Base-by-base conservation (phyloP, 1,139 yeast genomes). In the Kluyveromyces sp. region DNA sequence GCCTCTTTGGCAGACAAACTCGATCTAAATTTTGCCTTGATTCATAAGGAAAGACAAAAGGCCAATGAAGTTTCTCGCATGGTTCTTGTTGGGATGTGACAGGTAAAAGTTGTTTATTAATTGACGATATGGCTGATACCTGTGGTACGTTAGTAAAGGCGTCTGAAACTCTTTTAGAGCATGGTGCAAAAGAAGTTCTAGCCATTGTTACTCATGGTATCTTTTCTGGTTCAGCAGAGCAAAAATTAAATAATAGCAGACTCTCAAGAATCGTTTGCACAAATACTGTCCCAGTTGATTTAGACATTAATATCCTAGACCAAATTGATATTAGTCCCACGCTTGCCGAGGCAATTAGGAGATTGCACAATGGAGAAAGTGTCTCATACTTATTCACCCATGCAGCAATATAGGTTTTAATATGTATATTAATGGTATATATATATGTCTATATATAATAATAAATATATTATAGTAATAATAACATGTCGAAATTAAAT, bases 71-170 rank as follows among this genome's bases (percentile, higher is more conserved):
- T 83, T 21, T 77, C 84, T 31, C 72, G 79, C 60, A 83, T 83
- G 90, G 88, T 97, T 25, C 55, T 70, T 7, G 94, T 84, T 38
- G 94, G 94, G 92, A 84, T 65, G 94, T 84, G 32, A 67, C 75
- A 2, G 77, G 78, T 45, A 83, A 83, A 58, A 74, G 81, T 2
- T 83, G 92, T 68, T 71, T 84, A 30, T 69, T 84, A 54, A 79
- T 84, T 37, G 94, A 84, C 61, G 94, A 84, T 61, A 83, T 84
- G 86, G 90, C 90, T 27, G 92, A 84, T 60, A 84, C 92, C 3
- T 83, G 92, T 67, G 92, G 92, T 41, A 83, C 92, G 3, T 68
- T 83, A 52, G 83, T 83, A 53, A 83, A 83, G 59, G 92, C 92
- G 1, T 83, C 88, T 6, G 69, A 69, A 33, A 69, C 71, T 15